phyloP scores from a whole-genome alignment of 1,284 basidiomycete species.

The Tremellales sp. region DNA sequence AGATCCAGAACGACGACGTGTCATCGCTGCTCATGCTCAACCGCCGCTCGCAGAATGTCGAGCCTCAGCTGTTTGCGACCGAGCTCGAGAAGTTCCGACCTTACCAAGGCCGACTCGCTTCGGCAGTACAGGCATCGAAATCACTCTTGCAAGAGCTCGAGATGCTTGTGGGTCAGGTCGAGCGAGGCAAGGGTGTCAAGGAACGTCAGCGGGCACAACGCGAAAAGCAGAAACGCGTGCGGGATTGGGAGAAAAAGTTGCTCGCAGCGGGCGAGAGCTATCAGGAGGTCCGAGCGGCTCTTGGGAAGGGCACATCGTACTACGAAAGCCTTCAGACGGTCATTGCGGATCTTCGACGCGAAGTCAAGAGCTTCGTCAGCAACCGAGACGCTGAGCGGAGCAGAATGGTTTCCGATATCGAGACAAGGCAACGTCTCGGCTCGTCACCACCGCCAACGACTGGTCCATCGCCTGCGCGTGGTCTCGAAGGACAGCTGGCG shows the following conservation, averaged over 20 bases:
- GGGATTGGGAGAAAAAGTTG: slow-evolving; percentile 67
- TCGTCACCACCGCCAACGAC: slow-evolving; percentile 21
- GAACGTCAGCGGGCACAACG: slow-evolving; percentile 74
- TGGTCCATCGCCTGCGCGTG: slow-evolving; percentile 9
- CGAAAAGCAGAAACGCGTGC: slow-evolving; percentile 61
- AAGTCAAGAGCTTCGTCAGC: slow-evolving; percentile 61
- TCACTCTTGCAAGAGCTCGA: slow-evolving; percentile 66
- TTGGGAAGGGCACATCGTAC: slow-evolving; percentile 82
- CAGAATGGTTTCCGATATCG: slow-evolving; percentile 62
- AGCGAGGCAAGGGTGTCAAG: slow-evolving; percentile 65
- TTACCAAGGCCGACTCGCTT: slow-evolving; percentile 73
- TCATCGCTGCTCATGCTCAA: slow-evolving; percentile 91
- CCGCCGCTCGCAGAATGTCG: slow-evolving; percentile 75
- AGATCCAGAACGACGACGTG: slow-evolving; percentile 95
- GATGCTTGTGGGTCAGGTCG: slow-evolving; percentile 65
- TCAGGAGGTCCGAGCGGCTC: slow-evolving; percentile 77
- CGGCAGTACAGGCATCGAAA: slow-evolving; percentile 74
- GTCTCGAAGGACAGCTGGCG: slow-evolving; percentile 31
- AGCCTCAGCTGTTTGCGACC: slow-evolving; percentile 81
- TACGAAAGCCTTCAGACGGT: slow-evolving; percentile 77
- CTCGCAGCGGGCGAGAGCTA: slow-evolving; percentile 72
- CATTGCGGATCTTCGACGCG: slow-evolving; percentile 58
- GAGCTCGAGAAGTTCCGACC: slow-evolving; percentile 95
- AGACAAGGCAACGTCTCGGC: slow-evolving; percentile 53
- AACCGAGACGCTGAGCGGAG: slow-evolving; percentile 69